Base-by-base conservation (phyloP, 1,284 basidiomycete species). In the Pseudozyma tsukubaensis region DNA sequence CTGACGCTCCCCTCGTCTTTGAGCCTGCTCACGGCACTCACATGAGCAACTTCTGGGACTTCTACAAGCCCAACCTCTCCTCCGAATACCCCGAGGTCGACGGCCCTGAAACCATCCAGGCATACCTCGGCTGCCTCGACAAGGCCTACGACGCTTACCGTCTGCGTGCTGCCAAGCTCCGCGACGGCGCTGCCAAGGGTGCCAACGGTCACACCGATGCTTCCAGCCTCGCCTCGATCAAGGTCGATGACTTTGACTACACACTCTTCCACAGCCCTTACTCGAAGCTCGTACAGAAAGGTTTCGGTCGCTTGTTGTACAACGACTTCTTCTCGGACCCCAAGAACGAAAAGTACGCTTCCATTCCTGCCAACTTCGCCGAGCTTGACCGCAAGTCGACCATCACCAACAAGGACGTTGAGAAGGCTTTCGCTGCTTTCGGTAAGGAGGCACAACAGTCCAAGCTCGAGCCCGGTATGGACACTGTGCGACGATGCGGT, bases 261-360 rank as follows among this genome's bases (percentile, higher is more conserved):
- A 89, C 92, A 72, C 90, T 95, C 83, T 93, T 96, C 89, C 88
- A 89, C 75, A 76, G 55, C 60, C 96, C 96, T 1, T 99, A 98
- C 87, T 94, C 94, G 87, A 99, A 99, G 88, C 93, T 97, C 85
- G 94, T 97, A 50, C 93, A 97, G 86, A 99, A 98, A 88, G 94
- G 93, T 47, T 91, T 95, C 85, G 95, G 92, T n/a, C 92, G 96
- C 68, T 87, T 98, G 86, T 84, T 92, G 78, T 96, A 90, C 89
- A 94, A 95, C 85, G 96, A 99, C 88, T 99, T 93, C 88, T 87
- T 94, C 77, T 87, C 90, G 69, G 89, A 91, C 85, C 93, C 96
- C 37, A 86, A 88, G 19, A 88, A 89, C 59, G 87, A 92, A 40
- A 88, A 89, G 67, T 98, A 76, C 63, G 79, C 93, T 86, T 97